Percentiles rank a stretch among this genome's conserved stretches.
These are phyloP conservation scores for Dactylis glomerata DNA, from an alignment of 176 grass and related monocot genomes.

Conservation along the genomic window DNA sequence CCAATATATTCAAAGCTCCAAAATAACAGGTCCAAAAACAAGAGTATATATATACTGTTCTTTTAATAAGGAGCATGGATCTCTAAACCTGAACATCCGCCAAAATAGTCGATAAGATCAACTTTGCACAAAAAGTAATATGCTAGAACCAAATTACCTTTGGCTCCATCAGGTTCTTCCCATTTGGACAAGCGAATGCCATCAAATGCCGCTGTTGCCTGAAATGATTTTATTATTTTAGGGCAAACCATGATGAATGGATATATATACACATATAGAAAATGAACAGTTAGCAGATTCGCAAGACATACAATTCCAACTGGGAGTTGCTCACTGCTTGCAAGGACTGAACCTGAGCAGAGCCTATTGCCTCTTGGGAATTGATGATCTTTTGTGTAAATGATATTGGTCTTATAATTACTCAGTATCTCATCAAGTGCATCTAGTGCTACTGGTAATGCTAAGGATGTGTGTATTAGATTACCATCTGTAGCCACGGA, in stretches of 20 bases:
- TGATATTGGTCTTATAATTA: constrained; percentile 49
- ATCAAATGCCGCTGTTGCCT: constrained; percentile 89
- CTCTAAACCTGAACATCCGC: background rate
- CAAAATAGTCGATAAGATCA: background rate
- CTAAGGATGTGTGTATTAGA: constrained; percentile 70
- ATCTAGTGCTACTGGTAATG: constrained; percentile 88
- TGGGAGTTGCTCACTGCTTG: constrained; percentile 89
- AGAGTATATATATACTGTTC: background rate
- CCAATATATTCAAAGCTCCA: background rate
- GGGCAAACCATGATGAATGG: background rate
- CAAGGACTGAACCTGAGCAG: constrained; percentile 65
- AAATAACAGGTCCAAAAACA: background rate
- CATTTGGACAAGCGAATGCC: constrained; percentile 75
- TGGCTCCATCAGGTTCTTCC: constrained; percentile 97
- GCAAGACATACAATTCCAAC: constrained; percentile 68
- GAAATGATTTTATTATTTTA: constrained; percentile 34
- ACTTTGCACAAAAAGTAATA: background rate
- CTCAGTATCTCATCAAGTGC: constrained; percentile 74
- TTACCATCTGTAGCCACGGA: constrained; percentile 51
- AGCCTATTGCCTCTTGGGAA: constrained; percentile 74
- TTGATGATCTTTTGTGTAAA: constrained; percentile 33
- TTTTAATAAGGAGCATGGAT: background rate
- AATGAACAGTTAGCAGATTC: constrained; percentile 13
- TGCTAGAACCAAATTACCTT: constrained; percentile 50
- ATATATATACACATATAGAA: constrained; percentile 23